Base-by-base conservation (phyloP, 129 eudicot genomes). In the Silybum marianum region DNA sequence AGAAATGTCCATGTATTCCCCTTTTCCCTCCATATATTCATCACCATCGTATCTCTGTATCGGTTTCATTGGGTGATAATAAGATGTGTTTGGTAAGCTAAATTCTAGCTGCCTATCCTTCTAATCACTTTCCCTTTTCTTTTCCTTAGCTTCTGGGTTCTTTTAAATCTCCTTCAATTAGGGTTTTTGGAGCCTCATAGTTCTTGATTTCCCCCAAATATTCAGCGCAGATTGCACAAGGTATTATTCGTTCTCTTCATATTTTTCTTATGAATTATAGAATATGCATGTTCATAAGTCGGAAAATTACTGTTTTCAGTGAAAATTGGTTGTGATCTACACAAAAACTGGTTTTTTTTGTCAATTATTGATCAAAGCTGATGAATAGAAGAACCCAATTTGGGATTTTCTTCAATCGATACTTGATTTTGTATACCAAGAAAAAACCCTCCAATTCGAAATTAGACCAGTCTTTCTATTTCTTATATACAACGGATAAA, bases 31-130 rank as follows among this genome's bases (percentile, higher is more conserved):
- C 84, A 81, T 84, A 75, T 80, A 78, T 67, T 79, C 71, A 38
- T 72, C 72, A 63, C 18, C 71, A 18, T 67, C 38, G n/a, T 68
- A 60, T 58, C 54, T 63, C 70, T 80, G 69, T 80, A 76, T 72
- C 26, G 62, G 40, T 80, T 81, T 70, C 69, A 85, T 71, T 76
- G 80, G 78, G 63, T 54, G 78, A 66, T 72, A 51, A 72, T 66
- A 73, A 67, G 75, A 73, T 80, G 74, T 79, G 86, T 85, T 89
- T 91, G 93, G 93, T 87, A 84, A 89, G 88, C 93, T 87, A 81
- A 87, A 85, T 68, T 85, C 85, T 79, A 91, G 88, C 93, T 89
- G 91, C 93, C 88, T 71, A 60, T 72, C 83, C 82, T 71, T 71
- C 63, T 51, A 69, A 51, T 76, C 73, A 16, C 46, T 51, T 54